Percentiles rank a stretch among this genome's conserved stretches.
Conservation (phyloP, 148 eudicot genomes). For the Polygonum aviculare region DNA sequence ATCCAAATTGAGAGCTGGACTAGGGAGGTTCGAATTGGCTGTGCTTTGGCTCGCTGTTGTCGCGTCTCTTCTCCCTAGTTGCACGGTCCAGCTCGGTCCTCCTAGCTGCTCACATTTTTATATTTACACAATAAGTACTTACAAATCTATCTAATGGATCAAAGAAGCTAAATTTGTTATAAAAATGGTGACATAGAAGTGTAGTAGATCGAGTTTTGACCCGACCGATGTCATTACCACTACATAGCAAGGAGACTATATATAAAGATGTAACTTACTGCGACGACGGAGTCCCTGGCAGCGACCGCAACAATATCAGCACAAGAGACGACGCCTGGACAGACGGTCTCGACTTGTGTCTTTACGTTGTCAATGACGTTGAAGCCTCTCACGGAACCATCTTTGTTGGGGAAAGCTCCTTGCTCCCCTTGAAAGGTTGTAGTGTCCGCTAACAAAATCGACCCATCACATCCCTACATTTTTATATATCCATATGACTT, state of each 20-base stretch:
- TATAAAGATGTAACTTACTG: neutral
- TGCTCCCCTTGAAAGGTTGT: constrained; percentile 11
- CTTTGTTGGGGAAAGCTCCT: neutral
- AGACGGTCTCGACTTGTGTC: constrained; percentile 8
- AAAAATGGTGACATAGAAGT: neutral
- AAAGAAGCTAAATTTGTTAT: too few species aligned
- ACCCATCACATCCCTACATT: constrained; percentile 16
- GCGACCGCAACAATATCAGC: constrained; percentile 14
- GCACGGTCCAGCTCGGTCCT: constrained; percentile 16
- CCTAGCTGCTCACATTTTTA: constrained; percentile 12
- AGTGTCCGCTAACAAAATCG: constrained; percentile 11
- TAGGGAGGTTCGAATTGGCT: constrained; percentile 7
- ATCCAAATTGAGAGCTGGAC: neutral
- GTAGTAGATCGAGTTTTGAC: too few species aligned
- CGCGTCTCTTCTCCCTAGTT: constrained; percentile 17
- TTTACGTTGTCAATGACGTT: constrained; percentile 12
- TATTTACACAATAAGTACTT: neutral
- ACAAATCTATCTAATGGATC: too few species aligned
- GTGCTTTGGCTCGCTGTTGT: constrained; percentile 11
- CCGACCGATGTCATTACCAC: too few species aligned
- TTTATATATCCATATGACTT: neutral
- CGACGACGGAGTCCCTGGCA: constrained; percentile 13
- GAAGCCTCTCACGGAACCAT: constrained; percentile 9
- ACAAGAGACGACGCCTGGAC: constrained; percentile 13
- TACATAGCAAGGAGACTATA: too few species aligned